Conservation (phyloP, 2,329 filamentous ascomycete species). For the Aspergillus novofumigatus region DNA sequence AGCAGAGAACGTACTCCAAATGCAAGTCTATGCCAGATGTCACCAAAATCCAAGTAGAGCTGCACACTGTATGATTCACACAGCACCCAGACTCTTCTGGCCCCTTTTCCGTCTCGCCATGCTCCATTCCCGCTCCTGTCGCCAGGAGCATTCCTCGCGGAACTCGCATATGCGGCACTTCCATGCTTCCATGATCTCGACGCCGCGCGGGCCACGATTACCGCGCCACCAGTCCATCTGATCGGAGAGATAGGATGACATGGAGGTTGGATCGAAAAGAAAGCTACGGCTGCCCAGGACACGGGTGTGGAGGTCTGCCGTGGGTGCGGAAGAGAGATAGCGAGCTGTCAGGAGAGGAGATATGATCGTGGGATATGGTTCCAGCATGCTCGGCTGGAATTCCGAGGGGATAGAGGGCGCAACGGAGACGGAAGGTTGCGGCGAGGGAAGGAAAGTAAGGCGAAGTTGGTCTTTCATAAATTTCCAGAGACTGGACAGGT, state of each 20-base stretch:
- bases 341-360: conserved; percentile 43
- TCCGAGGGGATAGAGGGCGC: conserved; percentile 29
- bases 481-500: conserved; percentile 55
- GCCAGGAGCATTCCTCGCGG: conserved; percentile 72
- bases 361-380: conserved; percentile 36
- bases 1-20: not conserved
- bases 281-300: conserved; percentile 57
- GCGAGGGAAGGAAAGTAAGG: conserved; percentile 42
- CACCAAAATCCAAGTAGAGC: not conserved
- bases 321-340: conserved; percentile 37
- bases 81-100: conserved; percentile 11
- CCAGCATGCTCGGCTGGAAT: conserved; percentile 31
- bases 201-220: conserved; percentile 65
- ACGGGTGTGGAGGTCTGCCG: conserved; percentile 19
- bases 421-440: conserved; percentile 11
- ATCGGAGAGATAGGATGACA: conserved; percentile 63
- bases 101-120: conserved; percentile 32
- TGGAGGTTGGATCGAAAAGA: conserved; percentile 58
- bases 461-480: conserved; percentile 60
- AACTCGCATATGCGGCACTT: conserved; percentile 88
- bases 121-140: conserved; percentile 64
- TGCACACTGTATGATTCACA: not conserved
- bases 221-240: conserved; percentile 89
- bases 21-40: not conserved
- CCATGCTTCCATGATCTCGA: conserved; percentile 77